These are phyloP conservation scores for Periconia sp. DNA, from an alignment of 2,329 filamentous ascomycete genomes.

Conservation along the genomic window DNA sequence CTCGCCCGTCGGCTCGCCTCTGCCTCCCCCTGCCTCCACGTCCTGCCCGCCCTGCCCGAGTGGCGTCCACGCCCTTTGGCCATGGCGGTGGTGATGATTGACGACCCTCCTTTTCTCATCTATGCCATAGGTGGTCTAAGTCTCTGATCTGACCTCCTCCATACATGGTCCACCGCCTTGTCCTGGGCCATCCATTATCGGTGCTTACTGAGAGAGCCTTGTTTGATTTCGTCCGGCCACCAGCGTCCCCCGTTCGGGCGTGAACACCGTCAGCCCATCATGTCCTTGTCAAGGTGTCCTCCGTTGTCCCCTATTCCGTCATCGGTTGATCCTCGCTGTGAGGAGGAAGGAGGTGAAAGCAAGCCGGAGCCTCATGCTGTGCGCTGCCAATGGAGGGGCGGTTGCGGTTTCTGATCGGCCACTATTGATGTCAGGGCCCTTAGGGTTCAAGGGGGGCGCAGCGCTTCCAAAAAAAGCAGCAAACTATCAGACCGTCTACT, in stretches of 20 bases:
- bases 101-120: too few species aligned
- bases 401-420: conserved; percentile 34
- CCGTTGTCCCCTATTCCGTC: conserved; percentile 31
- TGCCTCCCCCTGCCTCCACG: neutral
- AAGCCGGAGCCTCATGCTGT: conserved; percentile 16
- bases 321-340: conserved; percentile 10
- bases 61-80: conserved; percentile 20
- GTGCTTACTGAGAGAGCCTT: too few species aligned
- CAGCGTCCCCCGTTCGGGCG: too few species aligned
- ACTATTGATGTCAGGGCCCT: conserved; percentile 24
- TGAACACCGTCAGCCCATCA: conserved; percentile 6
- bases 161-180: too few species aligned
- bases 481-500: conserved; percentile 1
- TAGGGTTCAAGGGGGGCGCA: conserved; percentile 27
- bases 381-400: conserved; percentile 21
- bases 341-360: conserved; percentile 7
- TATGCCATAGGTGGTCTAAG: too few species aligned
- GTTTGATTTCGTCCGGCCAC: too few species aligned
- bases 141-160: too few species aligned
- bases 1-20: conserved; percentile 14
- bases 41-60: neutral
- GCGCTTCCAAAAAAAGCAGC: conserved; percentile 38
- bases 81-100: neutral
- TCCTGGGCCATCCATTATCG: too few species aligned
- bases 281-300: conserved; percentile 20